A percentile compares a stretch with the other conserved stretches of the same genome.
These are phyloP conservation scores for Eleusine indica DNA, from an alignment of 176 grass and related monocot species.

Conservation along the genomic window DNA sequence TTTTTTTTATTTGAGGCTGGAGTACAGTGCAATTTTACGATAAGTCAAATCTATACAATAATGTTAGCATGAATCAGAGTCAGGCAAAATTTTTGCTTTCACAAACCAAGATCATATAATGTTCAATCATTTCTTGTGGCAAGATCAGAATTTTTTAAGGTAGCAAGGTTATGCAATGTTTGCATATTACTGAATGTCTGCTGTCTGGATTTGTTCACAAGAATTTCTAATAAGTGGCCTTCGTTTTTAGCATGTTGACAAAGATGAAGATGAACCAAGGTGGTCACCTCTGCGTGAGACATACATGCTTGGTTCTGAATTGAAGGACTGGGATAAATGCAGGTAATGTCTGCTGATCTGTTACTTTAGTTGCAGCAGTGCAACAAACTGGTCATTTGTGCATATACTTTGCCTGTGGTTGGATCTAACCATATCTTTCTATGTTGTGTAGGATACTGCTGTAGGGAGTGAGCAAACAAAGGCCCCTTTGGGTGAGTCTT, in stretches of 20 bases:
- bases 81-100: too few species aligned
- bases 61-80: too few species aligned
- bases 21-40: too few species aligned
- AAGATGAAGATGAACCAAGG: conserved; percentile 63
- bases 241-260: conserved; percentile 40
- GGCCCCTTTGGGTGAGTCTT: conserved; percentile 45
- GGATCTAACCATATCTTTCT: conserved; percentile 1
- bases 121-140: too few species aligned
- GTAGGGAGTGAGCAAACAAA: conserved; percentile 17
- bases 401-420: background rate
- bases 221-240: background rate
- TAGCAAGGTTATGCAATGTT: background rate
- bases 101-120: too few species aligned
- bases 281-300: conserved; percentile 73
- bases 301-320: conserved; percentile 84
- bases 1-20: too few species aligned
- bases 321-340: conserved; percentile 84
- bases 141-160: background rate
- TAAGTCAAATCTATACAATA: too few species aligned
- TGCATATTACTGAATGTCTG: background rate
- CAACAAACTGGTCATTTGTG: background rate
- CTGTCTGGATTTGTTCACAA: too few species aligned
- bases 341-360: conserved; percentile 40
- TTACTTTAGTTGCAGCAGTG: background rate
- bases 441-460: conserved; percentile 48